Evolutionary conservation across 768 basidiomycete species (phyloP), one percentile per base, ranked within the genome.

Genomic region (Infundibulicybe gibba): DNA sequence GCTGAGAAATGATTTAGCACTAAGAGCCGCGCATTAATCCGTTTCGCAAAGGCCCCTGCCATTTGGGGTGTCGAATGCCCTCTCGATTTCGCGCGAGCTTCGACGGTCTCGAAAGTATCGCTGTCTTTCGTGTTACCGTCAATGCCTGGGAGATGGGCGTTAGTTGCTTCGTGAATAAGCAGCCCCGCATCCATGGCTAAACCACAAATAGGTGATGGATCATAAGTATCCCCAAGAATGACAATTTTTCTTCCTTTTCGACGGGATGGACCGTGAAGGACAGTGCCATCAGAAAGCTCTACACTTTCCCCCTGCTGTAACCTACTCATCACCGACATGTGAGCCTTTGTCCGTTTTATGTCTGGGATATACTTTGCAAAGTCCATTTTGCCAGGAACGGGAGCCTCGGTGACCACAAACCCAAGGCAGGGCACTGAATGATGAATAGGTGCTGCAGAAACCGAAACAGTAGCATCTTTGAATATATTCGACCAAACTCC

Each of bases 61-160:
- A 93, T 88, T 57, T 90, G 88, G 1, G 93, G 91, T 11, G 93
- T 97, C 4, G 90, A 92, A 63, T 97, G 93, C 0, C 93, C 94
- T 59, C 90, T 77, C 2, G 81, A 83, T 60, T 72, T 85, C 6
- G 90, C 70, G 48, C 81, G 77, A 32, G 64, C 63, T 56, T 88
- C 78, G 6, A 92, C 78, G 12, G 57, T 74, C 55, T 80, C 75
- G 49, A 75, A 75, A 6, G 81, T 85, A 47, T 90, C 88, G 2
- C 60, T 64, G 2, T 66, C 63, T 60, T 86, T 87, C 12, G 83
- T 85, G 20, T 67, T 61, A 5, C 66, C 59, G 52, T 88, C 83
- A 49, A 89, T 62, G 3, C 73, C 77, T 1, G 82, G 84, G 3
- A 97, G 66, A 66, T 87, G 80, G 2, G 91, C 88, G 59, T 94